Percentiles rank a stretch among this genome's conserved stretches.
phyloP scores from a whole-genome alignment of 106 monocot species.

The Apostasia ramifera region DNA sequence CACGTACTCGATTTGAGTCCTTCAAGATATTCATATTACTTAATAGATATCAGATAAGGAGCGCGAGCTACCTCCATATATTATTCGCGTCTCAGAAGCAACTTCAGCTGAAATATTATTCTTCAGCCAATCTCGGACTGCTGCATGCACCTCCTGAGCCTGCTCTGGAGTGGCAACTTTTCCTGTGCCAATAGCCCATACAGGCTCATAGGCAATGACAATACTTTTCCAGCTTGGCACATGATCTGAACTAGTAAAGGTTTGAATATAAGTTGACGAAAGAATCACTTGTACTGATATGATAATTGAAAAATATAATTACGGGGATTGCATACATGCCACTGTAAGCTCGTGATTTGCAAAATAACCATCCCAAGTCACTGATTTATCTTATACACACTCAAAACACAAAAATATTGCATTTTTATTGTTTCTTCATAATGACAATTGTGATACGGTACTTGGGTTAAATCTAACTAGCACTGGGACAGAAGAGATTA shows the following conservation, averaged over 20 bases:
- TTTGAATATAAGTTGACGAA: background rate
- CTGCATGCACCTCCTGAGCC: constrained; percentile 94
- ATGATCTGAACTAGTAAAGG: constrained; percentile 32
- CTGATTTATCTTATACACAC: no score
- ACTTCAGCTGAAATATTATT: constrained; percentile 79
- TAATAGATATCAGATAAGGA: background rate
- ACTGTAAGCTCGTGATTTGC: no score
- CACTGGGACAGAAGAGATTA: no score
- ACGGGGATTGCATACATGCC: background rate
- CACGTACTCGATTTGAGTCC: no score
- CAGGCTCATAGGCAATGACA: constrained; percentile 98
- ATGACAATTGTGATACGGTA: no score
- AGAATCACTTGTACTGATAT: background rate
- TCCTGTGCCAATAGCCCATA: constrained; percentile 99
- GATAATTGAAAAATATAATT: background rate
- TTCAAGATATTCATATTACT: no score
- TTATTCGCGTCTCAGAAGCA: constrained; percentile 77
- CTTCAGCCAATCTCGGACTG: constrained; percentile 93
- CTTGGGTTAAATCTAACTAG: no score
- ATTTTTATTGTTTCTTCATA: no score
- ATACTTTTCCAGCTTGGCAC: constrained; percentile 74
- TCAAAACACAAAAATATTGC: no score
- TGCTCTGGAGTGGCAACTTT: constrained; percentile 94
- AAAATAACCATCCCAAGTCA: no score
- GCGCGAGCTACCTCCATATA: constrained; percentile 74